These are phyloP conservation scores for Citrus hindsii DNA, from an alignment of 345 rosid genomes.

Conservation along the genomic window DNA sequence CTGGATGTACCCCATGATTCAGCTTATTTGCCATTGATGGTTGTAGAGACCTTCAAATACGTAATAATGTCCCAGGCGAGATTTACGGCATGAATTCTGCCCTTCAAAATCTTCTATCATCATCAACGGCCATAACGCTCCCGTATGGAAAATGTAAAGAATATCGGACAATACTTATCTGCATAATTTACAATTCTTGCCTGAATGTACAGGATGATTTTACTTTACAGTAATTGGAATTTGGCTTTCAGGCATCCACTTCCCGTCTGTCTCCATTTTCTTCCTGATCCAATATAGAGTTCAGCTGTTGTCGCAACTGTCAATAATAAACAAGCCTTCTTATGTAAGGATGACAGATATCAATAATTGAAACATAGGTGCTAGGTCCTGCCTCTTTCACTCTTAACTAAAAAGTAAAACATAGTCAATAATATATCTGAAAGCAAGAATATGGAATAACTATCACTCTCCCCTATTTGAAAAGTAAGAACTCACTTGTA, in stretches of 20 bases:
- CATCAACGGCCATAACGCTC: slow-evolving; percentile 7
- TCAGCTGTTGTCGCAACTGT: slow-evolving; percentile 72
- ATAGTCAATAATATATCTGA: background rate
- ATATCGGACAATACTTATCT: slow-evolving; percentile 10
- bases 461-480: background rate
- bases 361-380: background rate
- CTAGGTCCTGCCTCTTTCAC: background rate
- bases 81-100: slow-evolving; percentile 3
- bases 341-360: background rate
- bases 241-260: slow-evolving; percentile 28
- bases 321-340: slow-evolving; percentile 9
- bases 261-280: slow-evolving; percentile 45
- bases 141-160: slow-evolving; percentile 7
- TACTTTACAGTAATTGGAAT: slow-evolving; percentile 11
- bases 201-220: slow-evolving; percentile 20
- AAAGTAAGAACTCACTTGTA: slow-evolving; percentile 50
- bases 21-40: slow-evolving; percentile 18
- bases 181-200: slow-evolving; percentile 30
- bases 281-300: slow-evolving; percentile 42
- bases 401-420: background rate
- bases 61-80: background rate
- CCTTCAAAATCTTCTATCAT: background rate
- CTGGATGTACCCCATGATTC: background rate
- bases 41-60: slow-evolving; percentile 9
- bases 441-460: background rate